phyloP scores from a whole-genome alignment of 352 stramenopile genomes.

The Phytophthora pseudosyringae region DNA sequence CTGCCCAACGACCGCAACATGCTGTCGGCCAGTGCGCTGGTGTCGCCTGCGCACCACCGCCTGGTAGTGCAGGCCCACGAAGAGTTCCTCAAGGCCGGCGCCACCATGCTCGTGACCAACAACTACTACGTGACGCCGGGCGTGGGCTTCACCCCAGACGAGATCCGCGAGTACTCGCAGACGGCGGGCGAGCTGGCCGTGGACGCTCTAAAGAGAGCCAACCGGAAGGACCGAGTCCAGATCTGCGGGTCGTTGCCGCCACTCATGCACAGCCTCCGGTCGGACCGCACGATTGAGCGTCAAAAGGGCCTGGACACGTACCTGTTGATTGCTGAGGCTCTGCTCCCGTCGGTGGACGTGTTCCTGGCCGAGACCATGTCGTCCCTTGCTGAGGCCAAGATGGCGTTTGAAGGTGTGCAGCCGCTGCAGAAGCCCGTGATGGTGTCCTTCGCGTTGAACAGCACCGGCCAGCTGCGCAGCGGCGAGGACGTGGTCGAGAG shows the following conservation, averaged over 20 bases:
- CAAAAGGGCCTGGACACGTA: conserved; percentile 80
- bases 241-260: conserved; percentile 90
- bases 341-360: conserved; percentile 80
- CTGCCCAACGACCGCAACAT: conserved; percentile 92
- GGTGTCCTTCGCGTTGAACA: conserved; percentile 87
- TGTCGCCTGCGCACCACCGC: conserved; percentile 67
- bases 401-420: conserved; percentile 83
- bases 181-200: conserved; percentile 71
- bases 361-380: conserved; percentile 93
- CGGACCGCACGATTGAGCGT: conserved; percentile 85
- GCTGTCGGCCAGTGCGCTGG: conserved; percentile 86
- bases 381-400: conserved; percentile 82
- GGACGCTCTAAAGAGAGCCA: conserved; percentile 43
- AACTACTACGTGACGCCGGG: conserved; percentile 90
- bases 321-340: conserved; percentile 70
- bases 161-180: conserved; percentile 72
- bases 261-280: conserved; percentile 90
- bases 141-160: conserved; percentile 80
- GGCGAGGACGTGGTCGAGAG: conserved; percentile 69
- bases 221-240: conserved; percentile 40
- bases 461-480: conserved; percentile 78
- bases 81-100: conserved; percentile 81
- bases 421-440: conserved; percentile 72
- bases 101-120: conserved; percentile 87
- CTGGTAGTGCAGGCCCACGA: conserved; percentile 73